Conservation (phyloP, 73 alveolate genomes). For the Stentor roeselii region DNA sequence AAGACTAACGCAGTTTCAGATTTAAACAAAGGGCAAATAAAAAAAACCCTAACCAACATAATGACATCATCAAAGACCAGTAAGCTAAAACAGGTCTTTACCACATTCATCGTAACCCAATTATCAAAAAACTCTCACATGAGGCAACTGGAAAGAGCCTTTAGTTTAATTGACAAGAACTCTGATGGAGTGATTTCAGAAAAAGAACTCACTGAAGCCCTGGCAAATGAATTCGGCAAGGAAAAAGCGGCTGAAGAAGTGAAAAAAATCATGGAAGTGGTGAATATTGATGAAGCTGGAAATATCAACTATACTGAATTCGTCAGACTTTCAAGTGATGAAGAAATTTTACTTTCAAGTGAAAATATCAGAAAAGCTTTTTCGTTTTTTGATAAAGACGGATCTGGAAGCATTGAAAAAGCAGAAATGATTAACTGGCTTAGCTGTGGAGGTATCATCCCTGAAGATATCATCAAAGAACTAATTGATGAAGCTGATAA, state of each 20-base stretch:
- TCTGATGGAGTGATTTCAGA: constrained; percentile 49
- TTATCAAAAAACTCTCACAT: too few species aligned
- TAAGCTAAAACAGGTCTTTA: neutral
- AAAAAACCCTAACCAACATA: constrained; percentile 17
- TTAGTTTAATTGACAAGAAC: constrained; percentile 35
- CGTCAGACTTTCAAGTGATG: constrained; percentile 33
- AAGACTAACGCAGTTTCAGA: neutral
- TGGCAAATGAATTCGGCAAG: neutral
- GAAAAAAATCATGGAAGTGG: constrained; percentile 38
- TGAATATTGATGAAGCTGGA: constrained; percentile 44
- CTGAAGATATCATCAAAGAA: constrained; percentile 7
- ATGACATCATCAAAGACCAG: neutral
- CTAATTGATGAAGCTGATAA: constrained; percentile 1
- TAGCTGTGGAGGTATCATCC: neutral
- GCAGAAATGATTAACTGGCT: neutral
- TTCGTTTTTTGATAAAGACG: constrained; percentile 39
- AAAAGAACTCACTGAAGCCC: constrained; percentile 40
- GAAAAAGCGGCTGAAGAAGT: constrained; percentile 43
- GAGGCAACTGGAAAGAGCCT: neutral
- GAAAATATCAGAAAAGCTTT: constrained; percentile 38
- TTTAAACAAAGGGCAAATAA: neutral
- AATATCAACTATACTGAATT: constrained; percentile 49
- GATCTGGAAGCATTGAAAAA: constrained; percentile 27
- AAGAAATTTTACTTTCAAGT: constrained; percentile 29
- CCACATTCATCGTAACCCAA: neutral